Evolutionary conservation across 306 rosid genomes (phyloP), one percentile per base, ranked within the genome.

Genomic region (Quercus robur): DNA sequence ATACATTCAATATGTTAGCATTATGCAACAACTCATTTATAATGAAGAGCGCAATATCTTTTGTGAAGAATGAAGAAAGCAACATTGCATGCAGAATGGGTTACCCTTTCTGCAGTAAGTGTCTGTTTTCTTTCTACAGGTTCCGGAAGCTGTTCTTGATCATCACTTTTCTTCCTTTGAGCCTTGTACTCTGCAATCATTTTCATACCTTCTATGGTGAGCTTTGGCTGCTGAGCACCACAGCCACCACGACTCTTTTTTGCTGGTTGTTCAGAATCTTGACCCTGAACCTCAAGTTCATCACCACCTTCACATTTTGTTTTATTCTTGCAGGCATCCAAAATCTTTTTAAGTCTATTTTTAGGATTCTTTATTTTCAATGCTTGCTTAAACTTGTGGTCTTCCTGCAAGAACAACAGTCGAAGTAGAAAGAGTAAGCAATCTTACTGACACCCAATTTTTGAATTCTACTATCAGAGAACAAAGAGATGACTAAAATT

Each of bases 201-300:
- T 83, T 90, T 95, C 98, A 95, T 95, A 55, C 99, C 99, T 23
- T 95, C 99, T 18, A 93, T 93, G 0, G 90, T 77, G 49, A 95
- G 88, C 91, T 95, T 95, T 1, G 99, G 99, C 83, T 93, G 99
- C 88, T 93, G 98, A 70, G 99, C 99, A 82, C 99, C 99, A 82
- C 99, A 95, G 75, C 99, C 99, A 64, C 99, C 99, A 5, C 96
- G 92, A 67, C 97, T 88, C 81, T 93, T 95, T 76, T 93, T 95
- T 44, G 87, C 89, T 3, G 93, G 89, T 73, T 95, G 93, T n/a
- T 95, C 93, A 3, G 89, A 5, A 23, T 91, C 92, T 83, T 89
- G 89, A 79, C 86, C 85, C 68, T 83, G 87, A 57, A 90, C 87
- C 70, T 93, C 97, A 76, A 95, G 86, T 5, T 95, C 99, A 79